Base-by-base conservation (phyloP, 495 filamentous ascomycete species). In the Cercophora sp. region DNA sequence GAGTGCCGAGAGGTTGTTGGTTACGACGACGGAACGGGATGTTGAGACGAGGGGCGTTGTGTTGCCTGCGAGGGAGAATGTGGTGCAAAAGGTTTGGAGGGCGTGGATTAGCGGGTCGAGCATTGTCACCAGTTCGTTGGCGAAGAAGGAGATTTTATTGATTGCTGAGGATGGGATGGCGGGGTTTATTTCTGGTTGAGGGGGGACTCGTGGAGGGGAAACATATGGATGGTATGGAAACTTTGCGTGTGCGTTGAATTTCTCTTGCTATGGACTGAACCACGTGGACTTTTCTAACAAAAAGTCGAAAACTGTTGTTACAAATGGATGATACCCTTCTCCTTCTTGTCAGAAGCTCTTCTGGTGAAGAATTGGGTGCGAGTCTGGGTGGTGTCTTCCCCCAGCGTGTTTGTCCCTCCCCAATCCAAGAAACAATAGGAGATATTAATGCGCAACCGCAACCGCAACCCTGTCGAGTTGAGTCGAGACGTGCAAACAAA, bases 21-120 rank as follows among this genome's bases (percentile, higher is more conserved):
- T 72, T 11, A 67, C 66, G 8, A 68, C 59, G 6, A 64, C 59
- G 50, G 42, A 52, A 9, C 25, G 48, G 22, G 71, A 74, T 40
- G 57, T 61, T 45, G 58, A 65, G 53, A 39, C 25, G 26, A 26
- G 23, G 20, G 39, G 49, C 15, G 27, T 54, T 36, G 48, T 45
- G 51, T 40, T 64, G 29, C 56, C 55, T 26, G 23, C 46, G 29
- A 22, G 46, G 36, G 52, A 65, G 11, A 72, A 74, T 52, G 45
- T 67, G 6, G 51, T 75, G 16, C 70, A 75, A 56, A 70, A 60
- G 58, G 63, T 73, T 13, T 75, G 71, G 71, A 41, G 56, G 20
- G 68, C 64, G 16, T 72, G 70, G 61, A 60, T 69, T 25, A 53
- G 56, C 6, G 70, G 70, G 9, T 57, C 59, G 10, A 62, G 67